Base-by-base conservation (phyloP, 106 monocot genomes). In the Xerophyta viscosa region DNA sequence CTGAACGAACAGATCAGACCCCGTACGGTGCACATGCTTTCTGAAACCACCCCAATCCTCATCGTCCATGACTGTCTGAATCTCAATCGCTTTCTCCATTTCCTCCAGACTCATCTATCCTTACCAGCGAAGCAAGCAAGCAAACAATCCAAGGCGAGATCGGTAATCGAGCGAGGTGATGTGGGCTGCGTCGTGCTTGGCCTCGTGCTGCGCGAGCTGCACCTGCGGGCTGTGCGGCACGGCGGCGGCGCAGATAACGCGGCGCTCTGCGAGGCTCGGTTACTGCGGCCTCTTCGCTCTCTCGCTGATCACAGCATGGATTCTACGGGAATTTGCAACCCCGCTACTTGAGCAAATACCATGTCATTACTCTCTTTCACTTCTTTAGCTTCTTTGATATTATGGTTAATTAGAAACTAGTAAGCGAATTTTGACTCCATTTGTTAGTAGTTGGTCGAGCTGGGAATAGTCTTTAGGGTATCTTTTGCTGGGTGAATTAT, bases 131-230 rank as follows among this genome's bases (percentile, higher is more conserved):
- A 33, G 33, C 10, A 10, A 33, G 33, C 33, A 10, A 33, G 33
- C 33, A 10, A 33, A 10, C 33, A 10, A 33, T 5, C 5, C 7
- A 6, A 23, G 23, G n/a, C 19, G 47, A 47, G 47, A 0, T 7
- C 10, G 20, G 21, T 19, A 47, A n/a, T n/a, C n/a, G n/a, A 4
- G 19, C 19, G 8, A 1, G 23, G 48, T 5, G 53, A 73, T 73
- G 73, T 73, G 73, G 73, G 59, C 47, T n/a, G 66, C 66, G 18
- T 60, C 72, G 72, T 72, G 72, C 46, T 31, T 72, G 60, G 65
- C 65, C 43, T 73, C 73, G 13, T 73, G 73, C 60, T 66, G 65
- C 47, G 66, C 66, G 60, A 55, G 66, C 54, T 66, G 73, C 50
- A 60, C 73, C 2, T 73, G 73, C 66, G 73, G 73, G 9, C 46